Percentiles rank a stretch among this genome's conserved stretches.
Evolutionary conservation across 1,284 basidiomycete species (phyloP).

Genomic region (Microbotryum silenes-acaulis): DNA sequence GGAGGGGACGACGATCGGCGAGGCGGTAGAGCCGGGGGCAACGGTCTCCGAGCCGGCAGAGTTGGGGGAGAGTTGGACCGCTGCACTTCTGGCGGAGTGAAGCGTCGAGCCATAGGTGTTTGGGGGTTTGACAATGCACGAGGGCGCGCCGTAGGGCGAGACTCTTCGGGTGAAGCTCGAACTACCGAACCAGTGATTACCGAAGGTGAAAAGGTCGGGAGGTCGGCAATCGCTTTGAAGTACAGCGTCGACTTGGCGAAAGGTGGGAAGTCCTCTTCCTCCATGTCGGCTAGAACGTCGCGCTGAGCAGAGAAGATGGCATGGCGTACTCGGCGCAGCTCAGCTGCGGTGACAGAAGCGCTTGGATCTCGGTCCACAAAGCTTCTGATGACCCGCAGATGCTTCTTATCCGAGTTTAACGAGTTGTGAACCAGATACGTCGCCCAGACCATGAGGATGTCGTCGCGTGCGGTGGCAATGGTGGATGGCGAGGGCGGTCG

Average conservation of each 20-base stretch:
- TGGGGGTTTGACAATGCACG: slow-evolving; percentile 21
- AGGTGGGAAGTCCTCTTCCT: slow-evolving; percentile 71
- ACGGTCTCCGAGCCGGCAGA: not conserved
- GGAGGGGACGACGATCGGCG: slow-evolving; percentile 2
- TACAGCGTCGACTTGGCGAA: slow-evolving; percentile 82
- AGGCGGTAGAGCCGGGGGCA: not conserved
- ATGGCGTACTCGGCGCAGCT: slow-evolving; percentile 58
- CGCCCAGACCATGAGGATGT: slow-evolving; percentile 75
- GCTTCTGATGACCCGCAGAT: slow-evolving; percentile 59
- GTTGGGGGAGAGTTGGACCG: slow-evolving; percentile 2
- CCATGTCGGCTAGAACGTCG: slow-evolving; percentile 80
- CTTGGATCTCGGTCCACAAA: slow-evolving; percentile 49
- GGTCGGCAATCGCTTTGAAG: slow-evolving; percentile 75
- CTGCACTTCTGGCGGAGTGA: not conserved
- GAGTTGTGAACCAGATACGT: slow-evolving; percentile 66
- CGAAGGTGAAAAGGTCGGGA: slow-evolving; percentile 33
- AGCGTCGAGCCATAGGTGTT: not conserved
- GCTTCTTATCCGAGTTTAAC: slow-evolving; percentile 56
- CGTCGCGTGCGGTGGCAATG: slow-evolving; percentile 50
- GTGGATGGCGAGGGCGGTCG: not conserved
- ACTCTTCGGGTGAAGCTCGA: not conserved
- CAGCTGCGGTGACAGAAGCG: slow-evolving; percentile 42
- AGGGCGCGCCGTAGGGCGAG: slow-evolving; percentile 23
- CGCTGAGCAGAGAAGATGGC: slow-evolving; percentile 75
- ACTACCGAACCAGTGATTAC: not conserved